Base-by-base conservation (phyloP, 1,139 yeast genomes). In the Candida frijolesensis region DNA sequence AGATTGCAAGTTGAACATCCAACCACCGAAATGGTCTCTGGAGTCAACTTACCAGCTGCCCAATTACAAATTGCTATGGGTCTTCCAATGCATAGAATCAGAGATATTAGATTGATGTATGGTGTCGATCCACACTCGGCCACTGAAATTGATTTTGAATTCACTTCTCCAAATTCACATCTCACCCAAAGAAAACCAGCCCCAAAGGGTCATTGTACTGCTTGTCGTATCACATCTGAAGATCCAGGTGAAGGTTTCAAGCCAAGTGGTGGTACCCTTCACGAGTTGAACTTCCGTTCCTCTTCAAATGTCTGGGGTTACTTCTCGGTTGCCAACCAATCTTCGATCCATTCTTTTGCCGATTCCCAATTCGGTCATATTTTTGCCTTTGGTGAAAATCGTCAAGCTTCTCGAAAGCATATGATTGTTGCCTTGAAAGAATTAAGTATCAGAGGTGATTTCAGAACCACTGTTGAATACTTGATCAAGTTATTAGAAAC, bases 51-150 rank as follows among this genome's bases (percentile, higher is more conserved):
- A 67, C 99, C 99, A 38, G 96, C 97, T 54, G 97, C 99, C 46
- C 99, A 94, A 76, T 83, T 94, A 59, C 98, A 94, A 74, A 89
- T 94, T 72, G 98, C 99, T 58, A 94, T 94, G 99, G 99, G 99
- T 81, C 84, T 94, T 54, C 98, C 99, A 59, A 84, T 94, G 82
- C 96, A 94, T 70, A 83, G 96, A 73, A 89, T 94, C 61, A 83
- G 88, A 64, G 99, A 94, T 66, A 94, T 94, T 63, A 85, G 99
- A 71, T 75, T 90, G 57, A 78, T 89, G 63, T 94, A 94, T 66
- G 99, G 99, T 57, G 96, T 89, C 55, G 97, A 94, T 68, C 98
- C 99, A 53, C 96, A 90, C 65, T 84, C 96, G 50, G 76, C 92
- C 25, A 87, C 97, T 48, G 89, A 87, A 54, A 89, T 94, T 61